Conservation (phyloP, 108 stramenopile species). For the Phaeodactylum tricornutum region DNA sequence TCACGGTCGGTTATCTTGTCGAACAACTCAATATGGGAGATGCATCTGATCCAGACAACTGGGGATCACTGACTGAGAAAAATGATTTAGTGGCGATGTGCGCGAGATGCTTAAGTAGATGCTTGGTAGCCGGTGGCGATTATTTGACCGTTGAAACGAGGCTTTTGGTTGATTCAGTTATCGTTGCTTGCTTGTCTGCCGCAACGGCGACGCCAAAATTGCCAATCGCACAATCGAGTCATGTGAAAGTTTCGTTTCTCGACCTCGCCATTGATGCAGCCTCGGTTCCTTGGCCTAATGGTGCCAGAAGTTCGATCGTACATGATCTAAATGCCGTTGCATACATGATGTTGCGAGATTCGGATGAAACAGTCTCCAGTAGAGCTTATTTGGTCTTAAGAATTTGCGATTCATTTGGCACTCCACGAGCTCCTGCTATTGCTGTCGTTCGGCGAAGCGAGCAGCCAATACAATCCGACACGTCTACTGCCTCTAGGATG, state of each 20-base stretch:
- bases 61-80: conserved; percentile 1
- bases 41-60: not conserved
- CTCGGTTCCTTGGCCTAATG: conserved; percentile 35
- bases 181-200: conserved; percentile 6
- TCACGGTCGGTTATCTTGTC: conserved; percentile 27
- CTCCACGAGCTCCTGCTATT: conserved; percentile 33
- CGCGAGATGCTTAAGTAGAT: conserved; percentile 10
- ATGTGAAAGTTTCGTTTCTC: conserved; percentile 9
- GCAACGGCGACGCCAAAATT: not conserved
- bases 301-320: conserved; percentile 12
- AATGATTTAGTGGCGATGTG: not conserved
- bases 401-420: conserved; percentile 14
- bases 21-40: conserved; percentile 16
- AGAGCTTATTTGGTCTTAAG: conserved; percentile 13
- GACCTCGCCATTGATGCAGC: conserved; percentile 14
- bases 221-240: not conserved
- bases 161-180: conserved; percentile 27
- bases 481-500: conserved; percentile 2
- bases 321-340: too few relatives aligned
- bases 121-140: conserved; percentile 10
- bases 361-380: conserved; percentile 9
- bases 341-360: conserved; percentile 3
- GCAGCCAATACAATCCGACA: not conserved
- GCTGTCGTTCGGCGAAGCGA: not conserved
- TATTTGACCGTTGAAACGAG: conserved; percentile 12